Base-by-base conservation (phyloP, 1,139 yeast genomes). In the Hyphopichia wangnamkhiaoensis region DNA sequence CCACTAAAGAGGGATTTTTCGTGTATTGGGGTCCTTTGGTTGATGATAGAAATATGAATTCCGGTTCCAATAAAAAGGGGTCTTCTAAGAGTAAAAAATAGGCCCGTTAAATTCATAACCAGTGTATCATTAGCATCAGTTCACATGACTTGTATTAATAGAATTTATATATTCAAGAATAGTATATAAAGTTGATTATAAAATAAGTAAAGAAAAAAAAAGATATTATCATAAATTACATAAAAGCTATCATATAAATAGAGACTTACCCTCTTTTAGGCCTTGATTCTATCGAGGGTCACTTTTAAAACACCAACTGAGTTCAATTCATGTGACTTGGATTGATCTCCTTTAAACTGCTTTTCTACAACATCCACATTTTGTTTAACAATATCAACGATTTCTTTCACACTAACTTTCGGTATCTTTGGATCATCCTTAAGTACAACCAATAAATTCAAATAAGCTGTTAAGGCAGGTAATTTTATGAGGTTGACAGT, bases 1-100 rank as follows among this genome's bases (percentile, higher is more conserved):
- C 94, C 1, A 90, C 96, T 0, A 86, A 87, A 49, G 98, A 93
- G 55, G 98, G 98, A 2, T 94, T 93, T 60, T 94, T 93, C 54
- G 97, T 94, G 0, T 94, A 84, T 59, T 88, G 91, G 71, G 99
- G 99, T 0, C 95, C 96, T 4, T 69, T 94, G 45, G 82, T 86
- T 24, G 93, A 85, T 42, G 94, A 85, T 47, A 48, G 73, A 41
- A 53, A 41, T 21, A 45, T 49, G 14, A 41, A 52, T 23, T 9
- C 16, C 8, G 6, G 14, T 5, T 40, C 50, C 9, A 40, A 42
- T 15, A 61, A 59, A 34, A 54, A 60, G 41, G 46, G 47, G 2
- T 28, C 46, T 2, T 41, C 54, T 2, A 55, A 55, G 38, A 35
- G 47, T 6, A 58, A 58, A 40, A 58, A 53, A 39, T 56, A 40